Conservation (phyloP, 768 basidiomycete genomes). For the Lactifluus volemus region DNA sequence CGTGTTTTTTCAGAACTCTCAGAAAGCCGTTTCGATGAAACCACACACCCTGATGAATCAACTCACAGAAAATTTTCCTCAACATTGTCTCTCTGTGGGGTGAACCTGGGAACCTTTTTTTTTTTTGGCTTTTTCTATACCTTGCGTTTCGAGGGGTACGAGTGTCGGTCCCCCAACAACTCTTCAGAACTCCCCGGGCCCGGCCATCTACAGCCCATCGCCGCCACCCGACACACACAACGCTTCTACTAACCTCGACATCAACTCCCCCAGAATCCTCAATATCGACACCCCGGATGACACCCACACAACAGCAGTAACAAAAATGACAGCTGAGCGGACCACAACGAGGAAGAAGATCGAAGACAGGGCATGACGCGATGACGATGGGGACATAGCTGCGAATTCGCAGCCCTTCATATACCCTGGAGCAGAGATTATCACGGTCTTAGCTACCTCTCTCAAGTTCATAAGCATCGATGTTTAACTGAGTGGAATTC, state of each 20-base stretch:
- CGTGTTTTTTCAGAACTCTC: too few relatives aligned
- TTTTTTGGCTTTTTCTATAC: background rate
- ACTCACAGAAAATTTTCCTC: too few relatives aligned
- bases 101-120: conserved; percentile 8
- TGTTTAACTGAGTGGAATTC: too few relatives aligned
- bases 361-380: background rate
- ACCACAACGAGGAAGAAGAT: background rate
- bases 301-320: background rate
- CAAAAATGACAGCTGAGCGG: background rate
- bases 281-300: background rate
- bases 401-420: background rate
- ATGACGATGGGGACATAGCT: background rate
- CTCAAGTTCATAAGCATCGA: too few relatives aligned
- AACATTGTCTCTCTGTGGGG: too few relatives aligned
- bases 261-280: background rate
- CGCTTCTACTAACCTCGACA: background rate
- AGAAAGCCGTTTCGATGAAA: too few relatives aligned
- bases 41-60: too few relatives aligned
- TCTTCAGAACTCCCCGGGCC: conserved; percentile 14
- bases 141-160: conserved; percentile 14
- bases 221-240: background rate
- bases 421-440: background rate
- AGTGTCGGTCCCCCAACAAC: conserved; percentile 8
- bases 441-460: too few relatives aligned
- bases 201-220: conserved; percentile 2